These are phyloP conservation scores for Syncephalastrum sp. DNA, from an alignment of 371 early-diverging fungal genomes.

Conservation along the genomic window DNA sequence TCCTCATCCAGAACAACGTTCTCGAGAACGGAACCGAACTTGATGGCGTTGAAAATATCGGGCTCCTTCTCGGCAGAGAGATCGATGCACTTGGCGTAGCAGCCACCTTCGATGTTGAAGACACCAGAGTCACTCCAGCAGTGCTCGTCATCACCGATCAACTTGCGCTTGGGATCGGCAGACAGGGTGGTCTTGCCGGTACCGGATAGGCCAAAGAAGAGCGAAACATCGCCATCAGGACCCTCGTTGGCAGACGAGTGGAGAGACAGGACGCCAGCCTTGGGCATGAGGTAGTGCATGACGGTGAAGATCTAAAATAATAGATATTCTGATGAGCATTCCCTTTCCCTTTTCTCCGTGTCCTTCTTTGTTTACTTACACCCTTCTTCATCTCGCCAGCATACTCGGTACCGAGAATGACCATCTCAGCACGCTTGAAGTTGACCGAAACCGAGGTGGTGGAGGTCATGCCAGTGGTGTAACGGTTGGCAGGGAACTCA, in stretches of 20 bases:
- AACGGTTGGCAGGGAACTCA: conserved; percentile 94
- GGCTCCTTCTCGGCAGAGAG: conserved; percentile 94
- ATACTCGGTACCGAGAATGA: conserved; percentile 96
- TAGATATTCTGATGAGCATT: background rate
- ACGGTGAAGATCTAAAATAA: conserved; percentile 79
- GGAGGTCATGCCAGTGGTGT: conserved; percentile 96
- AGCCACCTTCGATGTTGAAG: conserved; percentile 97
- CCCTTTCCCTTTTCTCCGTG: background rate
- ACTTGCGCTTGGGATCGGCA: conserved; percentile 85
- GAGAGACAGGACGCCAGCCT: conserved; percentile 92
- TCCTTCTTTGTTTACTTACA: conserved; percentile 29
- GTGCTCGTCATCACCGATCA: conserved; percentile 98
- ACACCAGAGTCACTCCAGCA: conserved; percentile 94
- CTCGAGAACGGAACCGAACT: conserved; percentile 89
- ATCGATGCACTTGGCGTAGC: conserved; percentile 96
- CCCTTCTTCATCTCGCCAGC: conserved; percentile 99
- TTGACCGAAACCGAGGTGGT: conserved; percentile 89
- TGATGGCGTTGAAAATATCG: conserved; percentile 91
- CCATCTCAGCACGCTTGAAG: conserved; percentile 79
- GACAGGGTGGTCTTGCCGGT: conserved; percentile 97
- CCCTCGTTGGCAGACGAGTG: conserved; percentile 96
- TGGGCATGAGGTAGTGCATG: conserved; percentile 98
- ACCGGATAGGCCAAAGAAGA: conserved; percentile 96
- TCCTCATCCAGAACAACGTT: conserved; percentile 85
- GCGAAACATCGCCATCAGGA: conserved; percentile 82